Base-by-base conservation (phyloP, 2,329 filamentous ascomycete genomes). In the Epichloe gansuensis region DNA sequence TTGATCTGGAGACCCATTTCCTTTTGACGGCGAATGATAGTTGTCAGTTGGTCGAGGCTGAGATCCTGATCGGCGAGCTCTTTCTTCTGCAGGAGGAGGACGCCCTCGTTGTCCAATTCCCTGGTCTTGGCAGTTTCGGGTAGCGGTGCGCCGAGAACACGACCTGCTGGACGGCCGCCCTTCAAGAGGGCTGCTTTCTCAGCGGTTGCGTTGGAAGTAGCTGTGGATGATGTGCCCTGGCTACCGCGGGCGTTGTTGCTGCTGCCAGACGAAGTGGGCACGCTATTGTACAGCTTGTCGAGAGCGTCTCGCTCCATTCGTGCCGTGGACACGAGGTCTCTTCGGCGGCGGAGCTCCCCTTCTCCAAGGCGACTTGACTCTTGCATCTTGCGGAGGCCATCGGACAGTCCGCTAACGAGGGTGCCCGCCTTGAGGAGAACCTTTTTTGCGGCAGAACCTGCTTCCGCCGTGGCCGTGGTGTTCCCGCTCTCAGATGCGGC, bases 1-100 rank as follows among this genome's bases (percentile, higher is more conserved):
- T 87, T 78, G 61, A 93, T 90, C 52, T 81, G 76, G 46, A 87
- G 71, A 0, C 87, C 87, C 78, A 91, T 87, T 67, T 89, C 83
- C 62, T 79, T 83, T 71, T 91, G 84, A 53, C 84, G 72, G 47
- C 81, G 72, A 46, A 91, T 82, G 47, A 88, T 82, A 57, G 79
- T 80, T 2, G 78, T 75, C 51, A 93, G 69, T 58, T 80, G 74
- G 17, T 85, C 76, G 3, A 93, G 77, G 59, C 87, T 83, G 59
- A 82, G 66, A 58, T 93, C 87, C 62, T 94, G 87, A 57, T 86
- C 81, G 50, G 74, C 63, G 74, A 91, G 87, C 65, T 87, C 79
- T 61, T 86, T 76, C 59, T 80, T 74, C 66, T 93, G 87, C 55
- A 93, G 67, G 64, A 85, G 78, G 55, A 90, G 60, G 17, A 93